Evolutionary conservation across 805 yeast genomes (phyloP), one percentile per base, ranked within the genome.

Genomic region (Millerago galiae): DNA sequence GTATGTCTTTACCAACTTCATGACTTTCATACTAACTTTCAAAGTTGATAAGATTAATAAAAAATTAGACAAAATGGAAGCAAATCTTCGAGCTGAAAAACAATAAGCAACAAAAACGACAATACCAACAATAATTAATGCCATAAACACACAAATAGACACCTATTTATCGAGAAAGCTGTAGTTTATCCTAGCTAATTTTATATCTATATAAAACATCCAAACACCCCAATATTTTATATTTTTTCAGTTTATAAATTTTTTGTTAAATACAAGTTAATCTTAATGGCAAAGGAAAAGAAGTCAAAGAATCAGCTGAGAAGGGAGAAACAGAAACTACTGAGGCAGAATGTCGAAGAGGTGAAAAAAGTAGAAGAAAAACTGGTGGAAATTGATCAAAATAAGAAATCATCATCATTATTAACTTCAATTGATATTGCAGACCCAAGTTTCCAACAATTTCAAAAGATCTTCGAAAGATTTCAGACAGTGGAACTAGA

Each of bases 271-370:
- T n/a, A n/a, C n/a, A n/a, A n/a, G 15, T 3, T 6, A 12, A 3
- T 8, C 11, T 5, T 15, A 28, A 42, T 42, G 45, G 49, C 48
- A 29, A 45, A 34, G 38, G 34, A 10, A 16, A 50, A 53, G 41
- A 64, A 63, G 55, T 44, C 66, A 8, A 66, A 65, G 52, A 66
- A 66, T 38, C 68, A 64, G 45, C 47, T 63, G 37, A 61, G 69
- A 26, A 54, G 70, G 27, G 61, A 56, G 38, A 49, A 54, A 27
- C 46, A 37, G 42, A 49, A 50, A 40, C 49, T 49, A 18, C 45
- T 52, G 21, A 60, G 52, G 15, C 38, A 32, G 16, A 30, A 30
- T 8, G 9, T 5, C 15, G 18, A 15, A 2, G 18, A 14, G 4
- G 9, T 14, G 4, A 15, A 15, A 14, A 27, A 16, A 33, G 35